Evolutionary conservation across 2,329 filamentous ascomycete species (phyloP), one percentile per base, ranked within the genome.

Genomic region (Ambrosiella cleistominuta): DNA sequence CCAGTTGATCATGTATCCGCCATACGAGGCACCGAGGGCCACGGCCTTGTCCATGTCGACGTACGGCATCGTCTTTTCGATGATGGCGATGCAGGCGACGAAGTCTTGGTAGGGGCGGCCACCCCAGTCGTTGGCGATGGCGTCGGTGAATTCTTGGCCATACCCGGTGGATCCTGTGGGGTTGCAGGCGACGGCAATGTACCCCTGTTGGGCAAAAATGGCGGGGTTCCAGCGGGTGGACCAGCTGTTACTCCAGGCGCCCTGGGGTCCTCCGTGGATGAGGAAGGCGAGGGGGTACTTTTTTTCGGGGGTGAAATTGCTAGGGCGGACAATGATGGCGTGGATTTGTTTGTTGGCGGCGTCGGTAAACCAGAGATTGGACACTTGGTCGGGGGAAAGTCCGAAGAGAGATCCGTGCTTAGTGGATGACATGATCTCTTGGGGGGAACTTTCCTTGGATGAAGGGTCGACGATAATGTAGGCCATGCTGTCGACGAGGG

Each of bases 1-100:
- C 89, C 90, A 95, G 68, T 95, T 86, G 62, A 86, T 81, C 84
- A 88, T 87, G 65, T 80, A 87, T 3, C 85, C 85, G 38, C 85
- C 85, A 64, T 87, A 88, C 8, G 79, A 83, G 0, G 85, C 87
- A 4, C 87, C 87, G 0, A 88, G 71, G 1, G 84, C 86, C 0
- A 93, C 86, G 1, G 85, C 80, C 9, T 80, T 76, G 2, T 73
- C 68, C 0, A 79, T 84, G 66, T 93, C 86, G 42, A 89, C 79
- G 63, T 83, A 87, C 1, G 73, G 67, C 64, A 90, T 68, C 58
- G 85, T 75, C 37, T 79, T 70, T 62, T 79, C 76, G 51, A 95
- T 77, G 68, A 86, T 81, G 63, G 91, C 83, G 66, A 89, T 88
- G 61, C 83, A 83, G 61, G 83, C 81, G 36, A 85, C 86, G 15